phyloP scores from a whole-genome alignment of 441 rosid species.

The Brassica balearica region DNA sequence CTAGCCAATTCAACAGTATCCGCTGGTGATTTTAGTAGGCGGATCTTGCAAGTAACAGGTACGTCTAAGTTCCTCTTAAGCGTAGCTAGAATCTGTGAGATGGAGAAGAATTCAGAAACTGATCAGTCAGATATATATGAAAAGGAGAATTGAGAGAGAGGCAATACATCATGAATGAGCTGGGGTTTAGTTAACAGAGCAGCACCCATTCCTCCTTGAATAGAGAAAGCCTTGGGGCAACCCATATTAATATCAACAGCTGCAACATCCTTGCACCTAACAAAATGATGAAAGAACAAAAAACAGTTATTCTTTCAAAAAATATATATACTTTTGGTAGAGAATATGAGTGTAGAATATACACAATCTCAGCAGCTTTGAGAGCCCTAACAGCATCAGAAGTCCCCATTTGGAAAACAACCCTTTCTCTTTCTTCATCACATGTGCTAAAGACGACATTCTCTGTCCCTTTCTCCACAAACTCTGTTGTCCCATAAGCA shows the following conservation, averaged over 20 bases:
- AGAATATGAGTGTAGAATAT: conserved; percentile 28
- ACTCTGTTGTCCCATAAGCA: conserved; percentile 64
- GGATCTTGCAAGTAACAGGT: conserved; percentile 90
- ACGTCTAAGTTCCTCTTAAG: conserved; percentile 79
- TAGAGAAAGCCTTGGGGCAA: conserved; percentile 88
- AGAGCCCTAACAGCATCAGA: conserved; percentile 91
- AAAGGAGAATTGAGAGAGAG: conserved; percentile 21
- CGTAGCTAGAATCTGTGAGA: conserved; percentile 76
- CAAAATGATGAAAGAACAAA: background rate
- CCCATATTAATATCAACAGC: conserved; percentile 95
- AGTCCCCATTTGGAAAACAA: conserved; percentile 90
- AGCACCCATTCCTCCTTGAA: conserved; percentile 99
- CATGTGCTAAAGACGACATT: conserved; percentile 86
- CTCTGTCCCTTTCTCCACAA: conserved; percentile 85
- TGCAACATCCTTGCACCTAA: conserved; percentile 85
- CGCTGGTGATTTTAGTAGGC: conserved; percentile 68
- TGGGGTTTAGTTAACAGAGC: conserved; percentile 82
- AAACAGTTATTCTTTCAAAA: background rate
- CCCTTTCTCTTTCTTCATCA: conserved; percentile 60
- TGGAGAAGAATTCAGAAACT: conserved; percentile 3
- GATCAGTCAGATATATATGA: background rate
- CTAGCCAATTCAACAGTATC: conserved; percentile 92
- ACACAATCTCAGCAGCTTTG: conserved; percentile 86
- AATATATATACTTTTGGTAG: background rate
- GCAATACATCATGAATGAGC: conserved; percentile 80